Evolutionary conservation across 768 basidiomycete genomes (phyloP).

Genomic region (Exidia glandulosa): DNA sequence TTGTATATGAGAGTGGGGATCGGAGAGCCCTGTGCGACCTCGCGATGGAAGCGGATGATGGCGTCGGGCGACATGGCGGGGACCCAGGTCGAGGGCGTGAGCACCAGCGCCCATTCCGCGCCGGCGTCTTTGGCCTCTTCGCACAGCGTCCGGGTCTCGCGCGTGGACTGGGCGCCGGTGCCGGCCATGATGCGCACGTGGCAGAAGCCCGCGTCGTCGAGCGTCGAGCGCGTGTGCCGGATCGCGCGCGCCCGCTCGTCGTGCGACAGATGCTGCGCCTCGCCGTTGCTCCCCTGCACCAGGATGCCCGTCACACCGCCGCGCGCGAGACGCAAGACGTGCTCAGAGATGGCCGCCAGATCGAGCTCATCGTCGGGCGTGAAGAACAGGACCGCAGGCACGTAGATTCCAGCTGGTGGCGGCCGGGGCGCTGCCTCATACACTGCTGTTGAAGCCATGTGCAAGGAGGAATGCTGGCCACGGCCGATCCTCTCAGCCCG

Average conservation of each 20-base stretch:
- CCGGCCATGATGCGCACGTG: conserved; percentile 67
- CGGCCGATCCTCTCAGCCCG: too few species aligned
- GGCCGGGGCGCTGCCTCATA: conserved; percentile 13
- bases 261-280: conserved; percentile 65
- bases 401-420: conserved; percentile 61
- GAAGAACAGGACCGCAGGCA: conserved; percentile 69
- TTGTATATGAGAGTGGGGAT: conserved; percentile 77
- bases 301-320: conserved; percentile 64
- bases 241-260: conserved; percentile 59
- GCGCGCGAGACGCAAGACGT: conserved; percentile 67
- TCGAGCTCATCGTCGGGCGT: conserved; percentile 63
- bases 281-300: conserved; percentile 65
- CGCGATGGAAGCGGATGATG: conserved; percentile 54
- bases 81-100: conserved; percentile 64
- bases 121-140: conserved; percentile 69
- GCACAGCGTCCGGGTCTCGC: conserved; percentile 62
- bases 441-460: too few species aligned
- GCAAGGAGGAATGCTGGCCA: too few species aligned
- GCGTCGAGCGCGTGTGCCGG: conserved; percentile 51
- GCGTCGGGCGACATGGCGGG: conserved; percentile 51
- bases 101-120: conserved; percentile 67
- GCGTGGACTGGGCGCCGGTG: conserved; percentile 70
- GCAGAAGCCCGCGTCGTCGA: conserved; percentile 61
- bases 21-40: conserved; percentile 57
- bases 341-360: conserved; percentile 49